These are phyloP conservation scores for Starmera pachycereana DNA, from an alignment of 805 yeast genomes.

Conservation along the genomic window DNA sequence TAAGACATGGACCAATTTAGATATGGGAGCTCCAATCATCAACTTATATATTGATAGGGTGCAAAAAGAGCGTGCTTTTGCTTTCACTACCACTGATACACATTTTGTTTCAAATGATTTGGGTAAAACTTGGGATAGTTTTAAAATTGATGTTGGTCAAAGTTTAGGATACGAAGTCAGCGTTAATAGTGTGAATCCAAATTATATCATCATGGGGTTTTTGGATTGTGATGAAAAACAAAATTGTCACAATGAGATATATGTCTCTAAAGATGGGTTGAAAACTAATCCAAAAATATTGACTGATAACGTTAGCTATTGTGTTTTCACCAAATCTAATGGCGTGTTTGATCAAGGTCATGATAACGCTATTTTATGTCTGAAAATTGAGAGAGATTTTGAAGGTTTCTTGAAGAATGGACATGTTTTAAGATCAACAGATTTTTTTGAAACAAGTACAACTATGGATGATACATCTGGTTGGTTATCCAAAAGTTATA, in stretches of 20 bases:
- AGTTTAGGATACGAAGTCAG: conserved; percentile 17
- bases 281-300: conserved; percentile 20
- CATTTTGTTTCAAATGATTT: conserved; percentile 30
- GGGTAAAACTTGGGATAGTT: conserved; percentile 32
- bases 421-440: conserved; percentile 24
- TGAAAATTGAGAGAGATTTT: conserved; percentile 30
- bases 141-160: conserved; percentile 18
- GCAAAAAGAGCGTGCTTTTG: conserved; percentile 30
- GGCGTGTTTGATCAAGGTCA: conserved; percentile 16
- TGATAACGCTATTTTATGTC: conserved; percentile 27
- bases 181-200: conserved; percentile 30
- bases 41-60: conserved; percentile 22
- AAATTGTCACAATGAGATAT: conserved; percentile 25
- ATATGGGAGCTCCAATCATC: conserved; percentile 22
- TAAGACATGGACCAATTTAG: conserved; percentile 27
- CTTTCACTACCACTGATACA: conserved; percentile 20
- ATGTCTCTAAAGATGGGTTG: conserved; percentile 37
- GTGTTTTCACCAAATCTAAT: conserved; percentile 21
- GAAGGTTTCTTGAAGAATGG: conserved; percentile 24
- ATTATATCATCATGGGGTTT: conserved; percentile 28
- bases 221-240: conserved; percentile 10
- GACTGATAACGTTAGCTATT: conserved; percentile 18
- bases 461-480: conserved; percentile 22
- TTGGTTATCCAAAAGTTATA: conserved; percentile 19
- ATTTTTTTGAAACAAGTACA: conserved; percentile 31